phyloP scores from a whole-genome alignment of 1,284 basidiomycete species.

The Naganishia cerealis region DNA sequence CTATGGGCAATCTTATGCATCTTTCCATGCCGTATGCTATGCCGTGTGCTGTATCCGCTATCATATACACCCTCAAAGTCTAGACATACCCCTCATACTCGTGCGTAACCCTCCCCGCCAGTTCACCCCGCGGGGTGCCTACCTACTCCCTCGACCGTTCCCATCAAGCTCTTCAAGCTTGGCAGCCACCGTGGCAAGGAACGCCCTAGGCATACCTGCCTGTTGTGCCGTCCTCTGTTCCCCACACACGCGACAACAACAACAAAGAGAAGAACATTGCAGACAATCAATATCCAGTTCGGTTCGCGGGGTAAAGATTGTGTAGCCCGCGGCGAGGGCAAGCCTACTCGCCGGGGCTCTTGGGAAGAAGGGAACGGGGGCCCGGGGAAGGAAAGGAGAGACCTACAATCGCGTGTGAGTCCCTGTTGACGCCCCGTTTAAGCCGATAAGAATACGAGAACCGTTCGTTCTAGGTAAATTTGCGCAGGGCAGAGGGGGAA shows the following conservation, averaged over 20 bases:
- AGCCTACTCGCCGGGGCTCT: too few relatives aligned
- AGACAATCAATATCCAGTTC: too few relatives aligned
- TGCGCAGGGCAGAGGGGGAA: neutral
- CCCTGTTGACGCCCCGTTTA: constrained; percentile 77
- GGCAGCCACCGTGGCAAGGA: constrained; percentile 40
- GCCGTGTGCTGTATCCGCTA: too few relatives aligned
- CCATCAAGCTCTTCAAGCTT: constrained; percentile 8
- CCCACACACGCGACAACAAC: neutral
- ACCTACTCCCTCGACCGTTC: neutral
- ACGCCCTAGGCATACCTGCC: constrained; percentile 72
- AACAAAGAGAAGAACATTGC: neutral
- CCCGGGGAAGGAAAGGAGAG: neutral
- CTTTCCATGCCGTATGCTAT: too few relatives aligned
- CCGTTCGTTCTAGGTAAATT: constrained; percentile 59
- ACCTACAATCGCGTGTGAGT: constrained; percentile 80
- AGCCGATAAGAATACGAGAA: constrained; percentile 83
- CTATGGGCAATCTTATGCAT: too few relatives aligned
- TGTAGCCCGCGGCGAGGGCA: too few relatives aligned
- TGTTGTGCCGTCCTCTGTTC: constrained; percentile 71
- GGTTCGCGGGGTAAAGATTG: too few relatives aligned
- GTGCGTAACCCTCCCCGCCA: too few relatives aligned
- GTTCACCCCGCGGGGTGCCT: too few relatives aligned
- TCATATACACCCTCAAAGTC: too few relatives aligned
- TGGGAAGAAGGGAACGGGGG: neutral
- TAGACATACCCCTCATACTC: too few relatives aligned